Conservation (phyloP, 202 grass and related monocot genomes). For the Dendrocalamus latiflorus region DNA sequence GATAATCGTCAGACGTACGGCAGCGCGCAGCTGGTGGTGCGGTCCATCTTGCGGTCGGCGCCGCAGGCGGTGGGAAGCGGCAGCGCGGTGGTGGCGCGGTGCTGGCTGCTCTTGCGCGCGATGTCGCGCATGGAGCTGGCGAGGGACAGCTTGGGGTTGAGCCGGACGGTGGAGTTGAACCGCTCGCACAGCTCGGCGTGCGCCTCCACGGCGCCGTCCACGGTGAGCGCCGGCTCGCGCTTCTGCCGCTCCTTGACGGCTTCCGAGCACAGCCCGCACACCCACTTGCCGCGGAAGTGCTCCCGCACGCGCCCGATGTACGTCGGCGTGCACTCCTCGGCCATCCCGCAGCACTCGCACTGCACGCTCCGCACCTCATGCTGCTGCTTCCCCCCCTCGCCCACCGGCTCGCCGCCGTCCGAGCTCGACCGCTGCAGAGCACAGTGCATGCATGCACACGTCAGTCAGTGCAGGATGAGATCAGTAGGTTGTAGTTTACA, state of each 20-base stretch:
- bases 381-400: neutral
- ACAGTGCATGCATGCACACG: neutral
- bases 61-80: neutral
- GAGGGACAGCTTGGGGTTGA: slow-evolving; percentile 95
- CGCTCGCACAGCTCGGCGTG: slow-evolving; percentile 63
- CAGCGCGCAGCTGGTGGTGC: slow-evolving; percentile 13
- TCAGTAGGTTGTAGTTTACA: neutral
- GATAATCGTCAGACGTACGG: slow-evolving; percentile 26
- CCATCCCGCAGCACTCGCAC: slow-evolving; percentile 77
- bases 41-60: neutral
- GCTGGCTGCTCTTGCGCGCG: slow-evolving; percentile 62
- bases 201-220: slow-evolving; percentile 49
- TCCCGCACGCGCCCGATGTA: slow-evolving; percentile 62
- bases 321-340: slow-evolving; percentile 75
- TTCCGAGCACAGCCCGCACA: slow-evolving; percentile 69
- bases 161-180: slow-evolving; percentile 75
- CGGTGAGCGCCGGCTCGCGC: slow-evolving; percentile 33
- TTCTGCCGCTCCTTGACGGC: slow-evolving; percentile 63
- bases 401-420: neutral
- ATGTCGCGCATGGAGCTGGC: slow-evolving; percentile 88
- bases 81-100: neutral
- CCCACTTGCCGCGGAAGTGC: slow-evolving; percentile 66
- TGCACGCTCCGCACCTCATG: slow-evolving; percentile 49
- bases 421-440: slow-evolving; percentile 4
- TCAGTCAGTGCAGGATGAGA: neutral